Percentiles rank a stretch among this genome's conserved stretches.
These are phyloP conservation scores for Phytophthora crassamura DNA, from an alignment of 352 stramenopile genomes.

Conservation along the genomic window DNA sequence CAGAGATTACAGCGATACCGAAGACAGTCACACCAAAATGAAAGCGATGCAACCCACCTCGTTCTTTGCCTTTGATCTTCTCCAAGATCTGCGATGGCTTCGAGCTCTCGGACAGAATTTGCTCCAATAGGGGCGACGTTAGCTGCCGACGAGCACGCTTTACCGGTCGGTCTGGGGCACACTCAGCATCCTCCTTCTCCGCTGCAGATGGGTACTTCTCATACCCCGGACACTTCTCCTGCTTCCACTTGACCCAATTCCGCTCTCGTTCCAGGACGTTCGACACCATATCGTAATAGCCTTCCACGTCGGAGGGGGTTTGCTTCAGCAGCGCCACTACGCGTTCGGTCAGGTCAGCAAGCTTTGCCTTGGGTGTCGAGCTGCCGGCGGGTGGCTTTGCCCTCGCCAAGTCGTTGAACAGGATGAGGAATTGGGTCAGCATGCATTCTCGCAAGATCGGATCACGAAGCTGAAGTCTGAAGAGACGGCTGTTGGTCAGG, in stretches of 20 bases:
- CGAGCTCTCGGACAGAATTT: slow-evolving; percentile 82
- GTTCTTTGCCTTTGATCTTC: slow-evolving; percentile 74
- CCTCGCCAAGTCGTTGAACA: slow-evolving; percentile 78
- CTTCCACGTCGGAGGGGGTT: slow-evolving; percentile 86
- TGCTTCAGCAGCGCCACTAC: slow-evolving; percentile 83
- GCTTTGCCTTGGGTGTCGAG: slow-evolving; percentile 62
- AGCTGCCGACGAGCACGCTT: slow-evolving; percentile 41
- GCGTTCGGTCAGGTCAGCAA: slow-evolving; percentile 71
- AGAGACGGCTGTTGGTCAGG: slow-evolving; percentile 91
- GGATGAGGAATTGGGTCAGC: slow-evolving; percentile 87
- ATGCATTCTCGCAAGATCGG: slow-evolving; percentile 91
- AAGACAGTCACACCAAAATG: neutral
- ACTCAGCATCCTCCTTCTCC: slow-evolving; percentile 24
- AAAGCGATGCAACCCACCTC: slow-evolving; percentile 35
- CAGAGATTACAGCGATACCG: neutral
- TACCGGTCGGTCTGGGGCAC: slow-evolving; percentile 25
- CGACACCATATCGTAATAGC: slow-evolving; percentile 90
- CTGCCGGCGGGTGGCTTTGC: slow-evolving; percentile 56
- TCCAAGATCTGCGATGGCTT: slow-evolving; percentile 78
- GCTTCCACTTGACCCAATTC: slow-evolving; percentile 93
- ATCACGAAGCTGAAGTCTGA: slow-evolving; percentile 91
- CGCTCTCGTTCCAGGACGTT: slow-evolving; percentile 88
- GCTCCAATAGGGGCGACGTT: slow-evolving; percentile 67
- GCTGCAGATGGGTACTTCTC: slow-evolving; percentile 52
- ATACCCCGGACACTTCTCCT: slow-evolving; percentile 86